Evolutionary conservation across 2,329 filamentous ascomycete genomes (phyloP), one percentile per base, ranked within the genome.

Genomic region (Aspergillus sp.): DNA sequence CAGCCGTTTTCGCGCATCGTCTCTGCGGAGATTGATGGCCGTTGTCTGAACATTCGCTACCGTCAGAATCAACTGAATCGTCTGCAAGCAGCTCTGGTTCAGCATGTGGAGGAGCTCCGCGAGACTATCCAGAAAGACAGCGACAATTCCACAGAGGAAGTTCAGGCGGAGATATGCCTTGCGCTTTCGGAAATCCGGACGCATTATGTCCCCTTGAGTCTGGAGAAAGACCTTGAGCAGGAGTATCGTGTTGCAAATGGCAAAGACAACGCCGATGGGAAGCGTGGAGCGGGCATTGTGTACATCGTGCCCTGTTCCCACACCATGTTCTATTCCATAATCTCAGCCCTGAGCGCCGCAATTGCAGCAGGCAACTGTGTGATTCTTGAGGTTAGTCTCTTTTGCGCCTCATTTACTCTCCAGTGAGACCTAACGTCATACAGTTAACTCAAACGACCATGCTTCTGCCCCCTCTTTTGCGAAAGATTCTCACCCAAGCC

Each of bases 331-430:
- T 81, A 76, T 55, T 78, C 75, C 0, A 58, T 73, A 1, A 57
- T 81, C 16, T 67, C 65, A 3, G 73, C 78, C 0, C 47, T 82
- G 36, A 72, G 71, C 31, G 73, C 78, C 4, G 78, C 79, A 6
- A 57, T 82, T 25, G 73, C 76, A 1, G 77, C 78, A 11, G 80
- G 80, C 0, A 82, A 80, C 52, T 81, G 78, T 58, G 70, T 81
- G 3, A 68, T 77, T 29, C 43, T 82, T 10, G 75, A 80, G 68
- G 78, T 80, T 53, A 59, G 68, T 48, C 11, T 1, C 10, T 14
- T 11, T 42, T 10, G 19, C 19, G 7, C 19, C 2, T 42, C 11
- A 10, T 17, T 19, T 13, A 9, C 11, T 10, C 16, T 21, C 47
- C 55, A 9, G 53, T 42, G 10, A 19, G 25, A 43, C 11, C 19